A percentile compares a stretch with the other conserved stretches of the same genome.
Evolutionary conservation across 1,139 yeast genomes (phyloP).

Genomic region (Barnettozyma hawaiiensis): DNA sequence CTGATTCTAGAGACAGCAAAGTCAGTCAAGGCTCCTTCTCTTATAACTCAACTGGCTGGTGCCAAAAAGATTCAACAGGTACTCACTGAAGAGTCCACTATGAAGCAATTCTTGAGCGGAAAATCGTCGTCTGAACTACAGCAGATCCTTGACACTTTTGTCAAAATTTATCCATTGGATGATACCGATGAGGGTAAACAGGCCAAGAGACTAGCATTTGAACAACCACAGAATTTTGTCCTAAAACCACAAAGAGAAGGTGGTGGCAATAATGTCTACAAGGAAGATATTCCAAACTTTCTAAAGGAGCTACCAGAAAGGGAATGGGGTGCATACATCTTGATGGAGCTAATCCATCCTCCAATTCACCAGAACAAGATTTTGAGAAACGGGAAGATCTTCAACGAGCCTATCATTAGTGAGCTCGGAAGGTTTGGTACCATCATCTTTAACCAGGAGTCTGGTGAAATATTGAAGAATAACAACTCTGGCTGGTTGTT

Average conservation of each 20-base stretch:
- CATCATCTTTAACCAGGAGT: slow-evolving; percentile 60
- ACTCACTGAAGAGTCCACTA: slow-evolving; percentile 49
- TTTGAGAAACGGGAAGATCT: slow-evolving; percentile 57
- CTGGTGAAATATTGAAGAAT: slow-evolving; percentile 54
- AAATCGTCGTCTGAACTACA: slow-evolving; percentile 8
- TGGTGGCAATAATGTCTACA: slow-evolving; percentile 87
- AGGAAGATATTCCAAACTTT: slow-evolving; percentile 73
- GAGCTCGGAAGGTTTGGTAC: slow-evolving; percentile 92
- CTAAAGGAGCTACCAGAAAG: slow-evolving; percentile 53
- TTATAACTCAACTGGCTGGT: slow-evolving; percentile 85
- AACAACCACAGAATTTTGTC: slow-evolving; percentile 65
- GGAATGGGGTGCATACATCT: slow-evolving; percentile 86
- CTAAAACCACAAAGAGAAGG: slow-evolving; percentile 98
- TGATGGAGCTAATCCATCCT: slow-evolving; percentile 90
- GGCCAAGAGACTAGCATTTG: slow-evolving; percentile 67
- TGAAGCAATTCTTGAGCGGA: slow-evolving; percentile 43
- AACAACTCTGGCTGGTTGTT: slow-evolving; percentile 77
- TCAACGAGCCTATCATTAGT: slow-evolving; percentile 67
- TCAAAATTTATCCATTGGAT: slow-evolving; percentile 81
- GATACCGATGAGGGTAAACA: slow-evolving; percentile 52
- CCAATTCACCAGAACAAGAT: slow-evolving; percentile 63
- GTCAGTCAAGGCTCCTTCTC: slow-evolving; percentile 89
- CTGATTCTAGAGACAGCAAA: slow-evolving; percentile 60
- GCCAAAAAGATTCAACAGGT: slow-evolving; percentile 90
- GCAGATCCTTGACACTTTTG: slow-evolving; percentile 52